These are phyloP conservation scores for Medicago arabica DNA, from an alignment of 306 rosid species.

Conservation along the genomic window DNA sequence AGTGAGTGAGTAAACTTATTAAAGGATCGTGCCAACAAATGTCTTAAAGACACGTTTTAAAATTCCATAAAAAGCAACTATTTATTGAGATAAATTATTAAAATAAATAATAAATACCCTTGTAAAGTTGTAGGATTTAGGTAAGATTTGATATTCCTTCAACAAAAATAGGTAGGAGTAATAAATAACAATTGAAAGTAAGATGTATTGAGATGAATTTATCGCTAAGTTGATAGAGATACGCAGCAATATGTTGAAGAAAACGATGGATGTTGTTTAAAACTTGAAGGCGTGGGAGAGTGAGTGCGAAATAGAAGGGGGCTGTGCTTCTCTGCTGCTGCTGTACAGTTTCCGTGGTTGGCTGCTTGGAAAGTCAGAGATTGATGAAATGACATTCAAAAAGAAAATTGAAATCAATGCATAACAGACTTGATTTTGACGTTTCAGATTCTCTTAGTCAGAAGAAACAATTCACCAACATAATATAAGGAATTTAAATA, in stretches of 20 bases:
- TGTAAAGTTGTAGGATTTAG: too few relatives aligned
- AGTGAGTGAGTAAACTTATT: too few relatives aligned
- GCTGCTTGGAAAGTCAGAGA: constrained; percentile 3
- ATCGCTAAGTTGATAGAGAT: neutral
- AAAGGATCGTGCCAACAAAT: too few relatives aligned
- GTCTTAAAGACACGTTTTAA: too few relatives aligned
- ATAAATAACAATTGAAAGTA: too few relatives aligned
- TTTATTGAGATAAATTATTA: too few relatives aligned
- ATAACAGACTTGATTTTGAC: constrained; percentile 78
- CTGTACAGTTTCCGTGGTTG: neutral
- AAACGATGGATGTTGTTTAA: too few relatives aligned
- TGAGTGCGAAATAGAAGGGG: constrained; percentile 6
- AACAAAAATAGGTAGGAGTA: too few relatives aligned
- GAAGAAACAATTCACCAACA: constrained; percentile 44
- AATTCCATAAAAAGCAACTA: too few relatives aligned
- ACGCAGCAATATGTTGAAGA: neutral
- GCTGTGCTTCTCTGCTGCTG: neutral
- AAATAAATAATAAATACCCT: too few relatives aligned
- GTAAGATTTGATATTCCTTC: too few relatives aligned
- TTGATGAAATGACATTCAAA: constrained; percentile 46
- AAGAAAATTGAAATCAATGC: constrained; percentile 56
- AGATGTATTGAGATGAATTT: neutral
- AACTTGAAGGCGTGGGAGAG: neutral
- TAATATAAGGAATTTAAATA: too few relatives aligned
- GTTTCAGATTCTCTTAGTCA: constrained; percentile 97